Conservation (phyloP, 768 basidiomycete species). For the Peribolospora baueri region DNA sequence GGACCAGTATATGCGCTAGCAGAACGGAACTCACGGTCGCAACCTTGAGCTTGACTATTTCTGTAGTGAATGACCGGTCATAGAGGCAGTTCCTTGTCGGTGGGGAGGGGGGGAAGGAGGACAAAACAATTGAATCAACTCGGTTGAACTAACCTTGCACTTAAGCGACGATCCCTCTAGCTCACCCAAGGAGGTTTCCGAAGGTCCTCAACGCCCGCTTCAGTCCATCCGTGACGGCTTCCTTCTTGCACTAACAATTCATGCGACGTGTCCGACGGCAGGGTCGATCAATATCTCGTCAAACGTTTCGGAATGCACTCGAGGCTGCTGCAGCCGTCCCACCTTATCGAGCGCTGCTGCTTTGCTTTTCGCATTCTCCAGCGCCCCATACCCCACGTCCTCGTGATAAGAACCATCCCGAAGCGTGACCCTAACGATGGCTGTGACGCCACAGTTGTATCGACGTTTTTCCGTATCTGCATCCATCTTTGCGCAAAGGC, state of each 20-base stretch:
- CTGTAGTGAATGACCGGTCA: slow-evolving; percentile 66
- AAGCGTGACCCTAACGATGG: slow-evolving; percentile 64
- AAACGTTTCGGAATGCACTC: neutral
- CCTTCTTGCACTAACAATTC: slow-evolving; percentile 70
- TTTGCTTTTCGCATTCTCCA: slow-evolving; percentile 68
- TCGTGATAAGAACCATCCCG: slow-evolving; percentile 75
- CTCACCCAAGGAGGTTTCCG: slow-evolving; percentile 58
- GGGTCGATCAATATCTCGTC: neutral
- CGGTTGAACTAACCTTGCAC: no score
- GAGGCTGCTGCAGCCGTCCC: slow-evolving; percentile 6
- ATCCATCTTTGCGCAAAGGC: slow-evolving; percentile 34
- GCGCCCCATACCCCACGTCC: slow-evolving; percentile 70
- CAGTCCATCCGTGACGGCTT: slow-evolving; percentile 81
- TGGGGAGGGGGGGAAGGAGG: no score
- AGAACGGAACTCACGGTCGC: slow-evolving; percentile 34
- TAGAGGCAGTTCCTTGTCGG: slow-evolving; percentile 53
- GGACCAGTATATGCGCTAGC: neutral
- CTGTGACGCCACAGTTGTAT: slow-evolving; percentile 52
- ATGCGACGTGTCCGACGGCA: neutral
- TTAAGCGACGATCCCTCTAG: no score
- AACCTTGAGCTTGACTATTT: slow-evolving; percentile 68
- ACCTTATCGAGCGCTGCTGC: slow-evolving; percentile 79
- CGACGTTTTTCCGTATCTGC: slow-evolving; percentile 37
- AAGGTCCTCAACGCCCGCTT: slow-evolving; percentile 80
- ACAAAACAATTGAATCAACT: no score